phyloP scores from a whole-genome alignment of 306 rosid species.

The Prunus padus region DNA sequence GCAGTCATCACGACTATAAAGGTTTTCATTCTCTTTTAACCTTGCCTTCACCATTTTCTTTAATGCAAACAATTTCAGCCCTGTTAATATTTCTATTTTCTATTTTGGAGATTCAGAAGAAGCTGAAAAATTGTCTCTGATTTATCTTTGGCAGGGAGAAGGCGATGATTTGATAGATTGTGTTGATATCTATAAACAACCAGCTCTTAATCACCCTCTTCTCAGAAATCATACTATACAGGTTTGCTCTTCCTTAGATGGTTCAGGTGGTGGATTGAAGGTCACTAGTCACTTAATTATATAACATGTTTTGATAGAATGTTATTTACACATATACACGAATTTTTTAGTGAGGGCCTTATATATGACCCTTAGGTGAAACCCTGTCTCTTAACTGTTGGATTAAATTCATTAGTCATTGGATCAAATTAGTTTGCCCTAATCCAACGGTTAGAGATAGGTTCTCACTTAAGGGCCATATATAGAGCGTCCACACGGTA shows the following conservation, averaged over 20 bases:
- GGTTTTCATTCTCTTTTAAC: neutral
- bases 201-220: conserved; percentile 30
- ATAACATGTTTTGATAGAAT: neutral
- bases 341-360: too few species aligned
- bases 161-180: conserved; percentile 26
- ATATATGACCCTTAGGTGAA: too few species aligned
- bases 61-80: too few species aligned
- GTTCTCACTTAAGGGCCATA: too few species aligned
- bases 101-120: neutral
- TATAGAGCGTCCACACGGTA: too few species aligned
- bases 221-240: conserved; percentile 25
- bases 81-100: too few species aligned
- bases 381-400: too few species aligned
- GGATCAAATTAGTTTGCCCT: too few species aligned
- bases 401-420: too few species aligned
- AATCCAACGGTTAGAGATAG: too few species aligned
- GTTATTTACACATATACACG: too few species aligned
- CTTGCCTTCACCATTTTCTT: neutral
- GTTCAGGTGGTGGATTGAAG: neutral
- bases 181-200: conserved; percentile 27
- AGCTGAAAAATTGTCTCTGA: neutral
- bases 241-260: neutral
- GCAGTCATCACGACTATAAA: conserved; percentile 3
- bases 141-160: conserved; percentile 2
- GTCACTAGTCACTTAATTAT: neutral